Evolutionary conservation across 257 asterid species (phyloP).

Genomic region (Catharanthus roseus): DNA sequence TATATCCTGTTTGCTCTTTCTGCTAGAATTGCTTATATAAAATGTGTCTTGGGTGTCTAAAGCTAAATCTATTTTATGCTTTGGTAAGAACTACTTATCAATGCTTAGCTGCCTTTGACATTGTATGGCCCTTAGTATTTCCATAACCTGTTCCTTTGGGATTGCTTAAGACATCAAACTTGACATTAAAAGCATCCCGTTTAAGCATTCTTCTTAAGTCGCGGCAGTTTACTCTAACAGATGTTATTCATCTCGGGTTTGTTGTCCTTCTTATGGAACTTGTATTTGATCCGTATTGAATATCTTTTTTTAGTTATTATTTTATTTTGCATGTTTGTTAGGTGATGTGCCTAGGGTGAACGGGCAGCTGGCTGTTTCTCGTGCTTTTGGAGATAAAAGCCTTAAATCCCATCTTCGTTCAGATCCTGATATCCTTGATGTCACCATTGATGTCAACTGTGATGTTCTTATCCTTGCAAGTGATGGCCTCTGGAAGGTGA

Average conservation of each 20-base stretch:
- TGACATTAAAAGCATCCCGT: neutral
- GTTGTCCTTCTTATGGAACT: too few relatives aligned
- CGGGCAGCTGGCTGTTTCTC: constrained; percentile 46
- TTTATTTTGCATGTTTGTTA: constrained; percentile 11
- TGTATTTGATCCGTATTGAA: neutral
- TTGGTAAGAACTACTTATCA: neutral
- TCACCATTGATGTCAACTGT: constrained; percentile 25
- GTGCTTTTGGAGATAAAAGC: constrained; percentile 44
- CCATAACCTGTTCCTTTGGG: neutral
- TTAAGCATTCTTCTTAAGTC: neutral
- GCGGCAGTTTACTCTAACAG: constrained; percentile 1
- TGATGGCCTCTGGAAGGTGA: constrained; percentile 47
- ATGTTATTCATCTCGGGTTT: neutral
- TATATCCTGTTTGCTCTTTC: neutral
- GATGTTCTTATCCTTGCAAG: constrained; percentile 39
- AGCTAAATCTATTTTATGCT: neutral
- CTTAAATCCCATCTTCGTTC: constrained; percentile 40
- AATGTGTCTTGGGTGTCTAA: neutral
- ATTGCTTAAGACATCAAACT: neutral
- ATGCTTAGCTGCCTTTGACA: neutral
- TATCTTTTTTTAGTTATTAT: neutral
- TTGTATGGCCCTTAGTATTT: neutral
- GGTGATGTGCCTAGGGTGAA: constrained; percentile 44
- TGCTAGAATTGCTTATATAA: neutral
- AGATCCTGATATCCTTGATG: constrained; percentile 35